Base-by-base conservation (phyloP, 2,329 filamentous ascomycete genomes). In the Aspergillus proliferans region DNA sequence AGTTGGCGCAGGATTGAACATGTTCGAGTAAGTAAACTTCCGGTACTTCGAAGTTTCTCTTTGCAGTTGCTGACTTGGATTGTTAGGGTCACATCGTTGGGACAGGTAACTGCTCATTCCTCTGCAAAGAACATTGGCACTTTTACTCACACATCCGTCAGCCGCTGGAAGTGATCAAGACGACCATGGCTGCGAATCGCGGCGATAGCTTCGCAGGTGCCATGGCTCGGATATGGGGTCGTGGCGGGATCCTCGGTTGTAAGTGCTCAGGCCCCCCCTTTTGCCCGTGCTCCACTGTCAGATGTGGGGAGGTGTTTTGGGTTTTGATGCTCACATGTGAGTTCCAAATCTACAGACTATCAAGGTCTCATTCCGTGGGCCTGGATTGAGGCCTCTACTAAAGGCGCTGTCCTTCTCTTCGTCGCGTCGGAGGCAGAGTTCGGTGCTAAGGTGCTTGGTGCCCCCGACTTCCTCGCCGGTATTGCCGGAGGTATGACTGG, bases 341-440 rank as follows among this genome's bases (percentile, higher is more conserved):
- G 53, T 38, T 30, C 6, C 21, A 8, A 47, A 12, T 28, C 4
- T 51, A 30, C 51, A 97, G 92, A 96, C 80, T 98, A 96, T 81
- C 93, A 98, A 80, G 93, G 93, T 73, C 87, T 98, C 64, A 97
- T 98, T 71, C 93, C 93, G 57, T 96, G 92, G 92, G 93, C 93
- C 74, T 98, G 93, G 93, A 97, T 98, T 76, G 93, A 98, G 82
- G 93, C 93, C 70, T 97, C 92, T 67, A 97, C 93, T 76, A 98
- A 98, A 79, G 93, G 93, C 71, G 93, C 93, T 64, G 93, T 98
- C 63, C 87, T 98, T 67, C 88, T 98, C 73, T 98, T 98, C 77
- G 92, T 98, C 71, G 93, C 93, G 60, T 95, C 92, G 64, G 93
- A 98, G 76, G 92, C 90, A 74, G 93, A 98, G 74, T 98, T 87